phyloP scores from a whole-genome alignment of 345 rosid genomes.

The Punica granatum region DNA sequence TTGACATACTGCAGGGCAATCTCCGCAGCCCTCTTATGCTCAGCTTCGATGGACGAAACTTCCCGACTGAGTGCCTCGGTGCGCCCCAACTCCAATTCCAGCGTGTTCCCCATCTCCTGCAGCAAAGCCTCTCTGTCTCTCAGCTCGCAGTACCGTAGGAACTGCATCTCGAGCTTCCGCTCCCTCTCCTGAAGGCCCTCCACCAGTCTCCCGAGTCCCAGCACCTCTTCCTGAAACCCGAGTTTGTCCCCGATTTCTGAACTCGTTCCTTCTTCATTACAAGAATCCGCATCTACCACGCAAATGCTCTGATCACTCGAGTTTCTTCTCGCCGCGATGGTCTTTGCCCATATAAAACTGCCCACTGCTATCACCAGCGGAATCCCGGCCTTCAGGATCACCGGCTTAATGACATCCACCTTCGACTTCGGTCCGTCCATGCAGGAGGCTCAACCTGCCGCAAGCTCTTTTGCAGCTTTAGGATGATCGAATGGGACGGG shows the following conservation, averaged over 20 bases:
- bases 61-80: conserved; percentile 41
- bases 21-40: conserved; percentile 28
- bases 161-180: conserved; percentile 27
- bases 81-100: conserved; percentile 29
- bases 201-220: conserved; percentile 24
- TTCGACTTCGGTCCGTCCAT: conserved; percentile 39
- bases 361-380: conserved; percentile 56
- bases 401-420: conserved; percentile 40
- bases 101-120: conserved; percentile 36
- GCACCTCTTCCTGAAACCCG: conserved; percentile 23
- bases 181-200: conserved; percentile 49
- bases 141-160: conserved; percentile 35
- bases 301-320: conserved; percentile 9
- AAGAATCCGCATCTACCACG: conserved; percentile 5
- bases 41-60: conserved; percentile 37
- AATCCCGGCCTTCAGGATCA: conserved; percentile 54
- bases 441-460: background rate
- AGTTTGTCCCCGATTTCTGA: conserved; percentile 5
- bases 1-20: conserved; percentile 29
- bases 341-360: conserved; percentile 46
- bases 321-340: conserved; percentile 26
- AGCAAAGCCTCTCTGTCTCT: conserved; percentile 56
- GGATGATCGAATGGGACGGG: background rate
- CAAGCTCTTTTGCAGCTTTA: background rate
- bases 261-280: conserved; percentile 19